Evolutionary conservation across 164 flowering plant species (phyloP).

Genomic region (Stephania japonica): DNA sequence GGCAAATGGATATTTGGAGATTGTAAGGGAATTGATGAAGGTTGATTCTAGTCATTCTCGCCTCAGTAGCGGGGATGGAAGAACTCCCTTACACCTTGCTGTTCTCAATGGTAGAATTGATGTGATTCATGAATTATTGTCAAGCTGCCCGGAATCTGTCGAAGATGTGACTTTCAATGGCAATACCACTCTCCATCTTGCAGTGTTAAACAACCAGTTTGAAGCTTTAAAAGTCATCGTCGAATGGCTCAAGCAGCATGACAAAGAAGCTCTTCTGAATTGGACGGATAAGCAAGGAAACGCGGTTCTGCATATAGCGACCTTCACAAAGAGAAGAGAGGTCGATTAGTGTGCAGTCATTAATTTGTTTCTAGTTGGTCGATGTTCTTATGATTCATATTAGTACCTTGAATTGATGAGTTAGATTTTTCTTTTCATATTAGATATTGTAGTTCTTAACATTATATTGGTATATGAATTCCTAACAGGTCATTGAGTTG

Average conservation of each 20-base stretch:
- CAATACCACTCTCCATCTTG: conserved; percentile 40
- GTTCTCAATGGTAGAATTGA: conserved; percentile 26
- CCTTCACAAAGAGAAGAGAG: conserved; percentile 23
- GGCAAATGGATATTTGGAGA: conserved; percentile 8
- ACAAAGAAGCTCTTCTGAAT: conserved; percentile 18
- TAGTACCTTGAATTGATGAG: too few relatives aligned
- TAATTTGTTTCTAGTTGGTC: neutral
- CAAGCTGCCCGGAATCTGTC: conserved; percentile 15
- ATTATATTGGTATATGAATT: neutral
- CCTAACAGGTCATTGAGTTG: conserved; percentile 11
- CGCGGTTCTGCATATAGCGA: conserved; percentile 34
- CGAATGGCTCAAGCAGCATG: conserved; percentile 12
- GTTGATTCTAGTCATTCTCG: conserved; percentile 17
- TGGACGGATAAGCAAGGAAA: conserved; percentile 30
- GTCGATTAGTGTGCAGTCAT: neutral
- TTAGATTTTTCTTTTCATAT: neutral
- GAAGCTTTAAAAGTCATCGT: conserved; percentile 25
- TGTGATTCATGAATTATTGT: conserved; percentile 22
- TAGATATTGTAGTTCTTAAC: too few relatives aligned
- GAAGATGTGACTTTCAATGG: conserved; percentile 19
- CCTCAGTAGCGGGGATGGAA: conserved; percentile 20
- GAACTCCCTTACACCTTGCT: conserved; percentile 34
- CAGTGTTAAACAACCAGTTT: conserved; percentile 26
- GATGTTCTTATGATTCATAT: neutral
- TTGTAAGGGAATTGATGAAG: conserved; percentile 7